Evolutionary conservation across 2,329 filamentous ascomycete genomes (phyloP).

Genomic region (Pseudogymnoascus verrucosus): DNA sequence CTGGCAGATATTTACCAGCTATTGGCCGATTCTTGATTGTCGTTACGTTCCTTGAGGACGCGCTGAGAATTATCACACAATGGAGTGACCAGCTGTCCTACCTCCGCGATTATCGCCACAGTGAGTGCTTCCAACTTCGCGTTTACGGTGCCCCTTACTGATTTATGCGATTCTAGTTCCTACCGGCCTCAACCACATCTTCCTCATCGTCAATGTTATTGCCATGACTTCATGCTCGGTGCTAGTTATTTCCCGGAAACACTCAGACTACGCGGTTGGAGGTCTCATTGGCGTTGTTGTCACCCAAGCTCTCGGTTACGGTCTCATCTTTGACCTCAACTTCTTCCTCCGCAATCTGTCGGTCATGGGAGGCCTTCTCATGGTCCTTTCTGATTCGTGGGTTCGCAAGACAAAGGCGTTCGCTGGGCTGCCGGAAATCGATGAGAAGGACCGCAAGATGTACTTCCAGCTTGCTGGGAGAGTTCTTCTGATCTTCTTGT

Average conservation of each 20-base stretch:
- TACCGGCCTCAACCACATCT: constrained; percentile 78
- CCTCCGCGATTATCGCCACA: constrained; percentile 83
- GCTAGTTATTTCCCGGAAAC: constrained; percentile 84
- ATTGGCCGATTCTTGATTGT: constrained; percentile 97
- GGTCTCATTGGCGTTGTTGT: constrained; percentile 88
- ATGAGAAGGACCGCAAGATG: constrained; percentile 99
- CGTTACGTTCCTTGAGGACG: constrained; percentile 96
- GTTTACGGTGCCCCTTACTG: constrained; percentile 12
- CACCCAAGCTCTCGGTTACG: constrained; percentile 90
- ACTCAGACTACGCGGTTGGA: constrained; percentile 85
- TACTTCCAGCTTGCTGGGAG: constrained; percentile 98
- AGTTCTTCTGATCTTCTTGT: constrained; percentile 94
- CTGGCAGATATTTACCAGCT: constrained; percentile 73
- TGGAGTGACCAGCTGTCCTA: constrained; percentile 94
- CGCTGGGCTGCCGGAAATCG: constrained; percentile 83
- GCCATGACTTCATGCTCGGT: constrained; percentile 76
- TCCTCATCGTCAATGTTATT: constrained; percentile 83
- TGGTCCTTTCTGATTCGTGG: constrained; percentile 98
- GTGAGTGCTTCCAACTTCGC: constrained; percentile 47
- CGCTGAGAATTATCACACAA: constrained; percentile 91
- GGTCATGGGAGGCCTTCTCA: constrained; percentile 91
- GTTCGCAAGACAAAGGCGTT: constrained; percentile 96
- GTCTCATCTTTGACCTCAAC: constrained; percentile 97
- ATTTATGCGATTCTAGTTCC: constrained; percentile 54
- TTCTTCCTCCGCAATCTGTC: constrained; percentile 99